phyloP scores from a whole-genome alignment of 2,329 filamentous ascomycete species.

The Aspergillus tanneri region DNA sequence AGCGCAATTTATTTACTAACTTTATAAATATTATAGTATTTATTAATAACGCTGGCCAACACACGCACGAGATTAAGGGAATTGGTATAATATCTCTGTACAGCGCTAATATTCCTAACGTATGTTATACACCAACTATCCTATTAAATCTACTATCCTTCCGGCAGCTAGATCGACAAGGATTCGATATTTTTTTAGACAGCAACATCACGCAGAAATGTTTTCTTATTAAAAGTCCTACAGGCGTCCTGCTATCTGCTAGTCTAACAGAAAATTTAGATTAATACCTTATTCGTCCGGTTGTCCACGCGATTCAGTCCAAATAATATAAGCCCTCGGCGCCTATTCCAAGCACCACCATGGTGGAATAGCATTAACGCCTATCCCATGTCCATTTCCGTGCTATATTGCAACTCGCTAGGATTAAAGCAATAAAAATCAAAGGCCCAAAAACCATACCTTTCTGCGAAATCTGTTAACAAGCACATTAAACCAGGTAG shows the following conservation, averaged over 20 bases:
- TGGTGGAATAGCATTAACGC: background rate
- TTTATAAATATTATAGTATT: background rate
- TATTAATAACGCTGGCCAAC: background rate
- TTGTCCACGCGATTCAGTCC: background rate
- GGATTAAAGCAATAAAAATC: background rate
- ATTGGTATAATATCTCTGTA: background rate
- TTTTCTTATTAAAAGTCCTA: background rate
- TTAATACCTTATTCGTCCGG: background rate
- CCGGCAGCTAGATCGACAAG: background rate
- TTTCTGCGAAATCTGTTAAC: background rate
- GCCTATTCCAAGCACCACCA: too few species aligned
- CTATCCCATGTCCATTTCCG: background rate
- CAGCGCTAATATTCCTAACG: background rate
- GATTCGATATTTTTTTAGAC: background rate
- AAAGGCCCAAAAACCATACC: background rate
- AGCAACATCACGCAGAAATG: background rate
- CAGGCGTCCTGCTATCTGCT: background rate
- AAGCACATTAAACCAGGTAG: background rate
- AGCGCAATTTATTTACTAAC: background rate
- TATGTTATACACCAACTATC: background rate
- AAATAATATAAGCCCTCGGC: too few species aligned
- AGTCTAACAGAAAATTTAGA: background rate
- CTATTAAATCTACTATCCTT: background rate
- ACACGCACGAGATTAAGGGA: background rate
- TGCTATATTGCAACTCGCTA: background rate